Evolutionary conservation across 2,329 filamentous ascomycete species (phyloP), one percentile per base, ranked within the genome.

Genomic region (Diaporthe sp.): DNA sequence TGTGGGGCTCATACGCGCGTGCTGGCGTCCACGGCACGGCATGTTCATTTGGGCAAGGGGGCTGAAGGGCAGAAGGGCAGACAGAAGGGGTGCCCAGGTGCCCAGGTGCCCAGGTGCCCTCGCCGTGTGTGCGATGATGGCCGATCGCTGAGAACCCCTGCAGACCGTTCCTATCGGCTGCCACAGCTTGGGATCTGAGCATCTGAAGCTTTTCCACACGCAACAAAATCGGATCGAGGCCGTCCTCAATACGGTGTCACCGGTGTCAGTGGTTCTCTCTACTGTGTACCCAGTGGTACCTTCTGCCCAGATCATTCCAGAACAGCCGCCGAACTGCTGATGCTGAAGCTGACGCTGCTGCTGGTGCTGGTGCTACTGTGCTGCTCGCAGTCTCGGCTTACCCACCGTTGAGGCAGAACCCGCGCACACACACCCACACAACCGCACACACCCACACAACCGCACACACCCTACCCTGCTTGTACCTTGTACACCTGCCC

Each of bases 151-250:
- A n/a, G 47, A 3, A 35, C 39, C 63, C 63, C 35, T 68, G 63
- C 47, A 68, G 30, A 19, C 47, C 44, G n/a, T 12, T 12, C 35
- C 30, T 39, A 53, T 68, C 63, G 47, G 22, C n/a, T 15, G 47
- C 32, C 63, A 68, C 47, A 39, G 47, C 47, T 30, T 53, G 30
- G 22, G 63, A 66, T 66, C 63, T 66, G 44, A 66, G 63, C 63
- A 66, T 66, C 44, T 50, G 61, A 35, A 66, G 42, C 42, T 53
- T 37, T 68, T 53, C 22, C n/a, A 39, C 63, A 9, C n/a, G 13
- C 61, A 30, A 66, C 44, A 51, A 53, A 68, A 35, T 51, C 63
- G 63, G 63, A 39, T 68, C 63, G n/a, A 68, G 32, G 32, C 63
- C 63, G 63, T 39, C 15, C 63, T 32, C 61, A 50, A 19, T 51